Evolutionary conservation across 495 filamentous ascomycete genomes (phyloP), one percentile per base, ranked within the genome.

Genomic region (Parathielavia appendiculata): DNA sequence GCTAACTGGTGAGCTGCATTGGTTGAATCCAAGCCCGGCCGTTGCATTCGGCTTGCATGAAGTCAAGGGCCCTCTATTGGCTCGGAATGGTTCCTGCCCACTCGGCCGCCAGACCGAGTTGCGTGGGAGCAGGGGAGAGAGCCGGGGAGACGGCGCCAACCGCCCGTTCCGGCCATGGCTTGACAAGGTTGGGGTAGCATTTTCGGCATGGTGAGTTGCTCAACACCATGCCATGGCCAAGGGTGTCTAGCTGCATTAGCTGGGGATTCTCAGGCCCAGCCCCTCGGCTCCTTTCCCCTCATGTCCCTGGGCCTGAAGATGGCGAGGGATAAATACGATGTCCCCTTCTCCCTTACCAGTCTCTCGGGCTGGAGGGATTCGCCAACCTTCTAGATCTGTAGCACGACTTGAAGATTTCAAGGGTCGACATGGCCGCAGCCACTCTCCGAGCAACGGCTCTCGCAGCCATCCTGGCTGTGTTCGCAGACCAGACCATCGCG

Each of bases 381-480:
- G 45, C n/a, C 45, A 48, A 5, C 9, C 10, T 48, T 8, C 12
- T 9, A 22, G 32, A 45, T 17, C 8, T 45, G 43, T 22, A 32
- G 12, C 22, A 7, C 23, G 6, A 47, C 45, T 32, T 30, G 13
- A 20, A 7, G 4, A 11, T 41, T 41, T 41, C 9, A 41, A 41
- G 16, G 16, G 39, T 4, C 16, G 20, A 7, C 30, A 50, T 51
- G 49, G 35, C 34, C 30, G 17, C 49, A 8, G 4, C 13, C n/a
- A 44, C n/a, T 10, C 49, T 51, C 32, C 34, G 49, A 20, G 10
- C 51, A 12, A 40, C 53, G 46, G 39, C 54, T 5, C 19, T 52
- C 22, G 59, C 54, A 20, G 59, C 53, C 40, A 12, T 61, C 7
- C 46, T 57, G 23, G 38, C 54, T 17, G 35, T 49, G 11, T 14